Percentiles rank a stretch among this genome's conserved stretches.
Conservation (phyloP, 2,329 filamentous ascomycete species). For the Ceratocystis papillata region DNA sequence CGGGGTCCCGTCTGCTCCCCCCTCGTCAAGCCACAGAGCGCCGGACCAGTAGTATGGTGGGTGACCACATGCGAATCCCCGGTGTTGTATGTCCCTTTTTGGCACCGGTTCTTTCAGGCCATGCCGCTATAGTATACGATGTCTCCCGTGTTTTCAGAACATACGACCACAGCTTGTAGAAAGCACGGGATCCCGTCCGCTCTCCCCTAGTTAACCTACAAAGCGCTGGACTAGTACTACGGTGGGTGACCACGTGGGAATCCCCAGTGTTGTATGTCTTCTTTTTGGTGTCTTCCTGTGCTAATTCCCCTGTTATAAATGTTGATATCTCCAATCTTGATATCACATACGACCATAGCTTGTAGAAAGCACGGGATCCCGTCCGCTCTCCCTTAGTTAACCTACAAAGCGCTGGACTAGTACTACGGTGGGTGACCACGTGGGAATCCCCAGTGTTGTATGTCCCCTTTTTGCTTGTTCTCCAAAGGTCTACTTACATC, state of each 20-base stretch:
- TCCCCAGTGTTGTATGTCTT: neutral
- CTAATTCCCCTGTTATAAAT: too few species aligned
- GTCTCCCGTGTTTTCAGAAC: neutral
- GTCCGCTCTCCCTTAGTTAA: neutral
- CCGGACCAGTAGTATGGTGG: too few species aligned
- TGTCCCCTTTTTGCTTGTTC: neutral
- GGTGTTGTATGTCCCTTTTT: too few species aligned
- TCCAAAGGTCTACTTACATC: too few species aligned
- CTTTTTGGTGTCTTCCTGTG: neutral
- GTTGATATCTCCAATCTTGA: too few species aligned
- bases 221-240: slow-evolving; percentile 4
- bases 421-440: slow-evolving; percentile 4
- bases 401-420: slow-evolving; percentile 1
- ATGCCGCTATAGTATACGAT: too few species aligned
- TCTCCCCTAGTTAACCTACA: neutral
- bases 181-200: neutral
- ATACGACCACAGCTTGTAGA: slow-evolving; percentile 1
- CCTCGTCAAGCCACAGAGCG: too few species aligned
- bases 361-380: neutral
- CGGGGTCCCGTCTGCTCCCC: too few species aligned
- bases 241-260: slow-evolving; percentile 1
- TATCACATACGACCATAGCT: too few species aligned
- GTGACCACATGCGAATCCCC: too few species aligned
- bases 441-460: slow-evolving; percentile 2
- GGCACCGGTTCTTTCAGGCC: too few species aligned